Evolutionary conservation across 176 grass and related monocot genomes (phyloP).

Genomic region (Dactylis glomerata): DNA sequence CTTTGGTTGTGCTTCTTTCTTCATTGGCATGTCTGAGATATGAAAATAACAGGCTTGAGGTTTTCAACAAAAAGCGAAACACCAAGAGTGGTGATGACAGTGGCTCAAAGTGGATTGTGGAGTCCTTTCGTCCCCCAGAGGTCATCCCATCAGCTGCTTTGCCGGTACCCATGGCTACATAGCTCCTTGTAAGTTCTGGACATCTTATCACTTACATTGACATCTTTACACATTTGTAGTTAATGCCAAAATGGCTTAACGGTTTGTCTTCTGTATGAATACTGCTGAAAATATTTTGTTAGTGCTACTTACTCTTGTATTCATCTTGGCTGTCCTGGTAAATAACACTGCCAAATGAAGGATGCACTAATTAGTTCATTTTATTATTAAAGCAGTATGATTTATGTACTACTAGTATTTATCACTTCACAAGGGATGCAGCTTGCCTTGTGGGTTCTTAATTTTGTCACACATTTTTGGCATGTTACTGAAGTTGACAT

Average conservation of each 20-base stretch:
- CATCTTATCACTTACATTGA: background rate
- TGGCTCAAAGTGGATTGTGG: slow-evolving; percentile 53
- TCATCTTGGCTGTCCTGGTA: background rate
- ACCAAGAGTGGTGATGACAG: slow-evolving; percentile 32
- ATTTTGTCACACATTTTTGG: background rate
- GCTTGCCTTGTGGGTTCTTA: background rate
- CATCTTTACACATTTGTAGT: background rate
- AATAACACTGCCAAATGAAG: background rate
- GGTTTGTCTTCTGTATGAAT: background rate
- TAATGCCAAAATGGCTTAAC: background rate
- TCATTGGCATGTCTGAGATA: slow-evolving; percentile 61
- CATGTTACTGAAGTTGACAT: background rate
- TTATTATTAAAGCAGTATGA: background rate
- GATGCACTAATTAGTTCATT: background rate
- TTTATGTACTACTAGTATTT: background rate
- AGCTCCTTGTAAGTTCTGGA: slow-evolving; percentile 59
- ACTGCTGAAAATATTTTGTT: background rate
- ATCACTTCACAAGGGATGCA: background rate
- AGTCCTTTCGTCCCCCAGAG: slow-evolving; percentile 61
- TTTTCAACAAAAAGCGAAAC: slow-evolving; percentile 39
- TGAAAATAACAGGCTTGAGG: slow-evolving; percentile 72
- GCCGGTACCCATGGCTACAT: slow-evolving; percentile 78
- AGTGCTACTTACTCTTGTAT: background rate
- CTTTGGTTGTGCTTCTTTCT: slow-evolving; percentile 48
- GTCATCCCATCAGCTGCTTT: slow-evolving; percentile 57